Base-by-base conservation (phyloP, 1,139 yeast species). In the Lodderomyces oxycetoniae region DNA sequence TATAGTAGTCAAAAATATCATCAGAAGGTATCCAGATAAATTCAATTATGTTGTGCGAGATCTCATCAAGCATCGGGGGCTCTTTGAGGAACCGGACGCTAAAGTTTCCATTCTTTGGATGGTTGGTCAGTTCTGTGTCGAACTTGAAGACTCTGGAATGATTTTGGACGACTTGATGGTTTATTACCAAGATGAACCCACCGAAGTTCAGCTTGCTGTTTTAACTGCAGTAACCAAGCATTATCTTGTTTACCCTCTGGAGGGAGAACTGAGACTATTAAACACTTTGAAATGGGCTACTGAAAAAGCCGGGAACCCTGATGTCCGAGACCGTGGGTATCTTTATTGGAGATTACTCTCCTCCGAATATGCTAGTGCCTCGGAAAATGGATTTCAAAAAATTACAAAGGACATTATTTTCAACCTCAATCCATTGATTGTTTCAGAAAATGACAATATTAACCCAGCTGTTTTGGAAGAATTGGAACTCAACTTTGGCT, bases 341-440 rank as follows among this genome's bases (percentile, higher is more conserved):
- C 78, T 87, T 60, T 89, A 89, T 55, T 85, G 95, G 94, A 67
- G 95, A 36, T 55, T 88, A 19, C 60, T 89, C 6, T 76, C 93
- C 0, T 53, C 78, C 0, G 66, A 66, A 29, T 53, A 61, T 10
- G 52, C 55, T 8, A 45, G 47, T 30, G 49, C 44, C 3, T 32
- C 47, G 3, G 35, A 46, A 33, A 55, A 51, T 3, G 58, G 50
- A 22, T 66, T 67, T 44, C 73, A 66, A 40, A 46, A 66, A 54
- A 38, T 60, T 35, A 61, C 82, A 2, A 73, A 74, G 44, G 67
- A 69, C 30, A 69, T 88, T 12, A 69, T 87, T 5, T 67, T 79
- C 44, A 77, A 78, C 16, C 62, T 65, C 1, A 53, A 77, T 27
- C 94, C 95, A 0, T 59, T 68, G 1, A 83, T 89, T 10, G 69